Evolutionary conservation across 1,284 basidiomycete genomes (phyloP), one percentile per base, ranked within the genome.

Genomic region (Anthracocystis panici-leucophaei): DNA sequence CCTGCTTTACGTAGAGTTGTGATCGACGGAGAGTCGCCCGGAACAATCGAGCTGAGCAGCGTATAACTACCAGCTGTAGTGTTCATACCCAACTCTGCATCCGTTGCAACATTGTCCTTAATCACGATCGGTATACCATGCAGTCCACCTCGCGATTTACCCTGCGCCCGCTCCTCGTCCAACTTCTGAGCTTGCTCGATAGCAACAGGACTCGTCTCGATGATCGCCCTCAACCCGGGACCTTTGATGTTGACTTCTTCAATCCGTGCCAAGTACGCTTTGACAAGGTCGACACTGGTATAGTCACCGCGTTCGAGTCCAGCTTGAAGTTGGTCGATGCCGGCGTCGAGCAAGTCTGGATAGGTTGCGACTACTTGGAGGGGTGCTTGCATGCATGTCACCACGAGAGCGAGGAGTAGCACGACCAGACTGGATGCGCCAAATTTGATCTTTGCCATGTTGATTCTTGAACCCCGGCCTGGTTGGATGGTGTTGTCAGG

Each of bases 111-210:
- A 76, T 91, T 91, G 80, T 91, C 91, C 84, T 92, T 92, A 58
- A 92, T 77, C 3, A 92, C 84, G 45, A 92, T 87, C 7, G 91
- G 91, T 31, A 92, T 91, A 0, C 91, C 91, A 76, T 92, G 91
- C 44, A 92, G 82, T 0, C 84, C 77, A n/a, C 90, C 87, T 11
- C 90, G 87, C 8, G 86, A 85, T 0, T 90, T 89, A 0, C 78
- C 86, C 2, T 57, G 51, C 23, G 85, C 84, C 2, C 91, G 87
- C 77, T 91, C 91, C 1, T 75, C 70, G 66, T 92, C 91, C 9
- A 91, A 84, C 16, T 29, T 46, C 3, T 16, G 14, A n/a, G 71
- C 71, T 9, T 4, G 81, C 85, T 0, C 87, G 87, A 11, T 90
- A 90, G 79, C 90, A 87, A n/a, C 73, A 71, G 90, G 90, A 69